Evolutionary conservation across 1,284 basidiomycete genomes (phyloP).

Genomic region (Cutaneotrichosporon curvatum): DNA sequence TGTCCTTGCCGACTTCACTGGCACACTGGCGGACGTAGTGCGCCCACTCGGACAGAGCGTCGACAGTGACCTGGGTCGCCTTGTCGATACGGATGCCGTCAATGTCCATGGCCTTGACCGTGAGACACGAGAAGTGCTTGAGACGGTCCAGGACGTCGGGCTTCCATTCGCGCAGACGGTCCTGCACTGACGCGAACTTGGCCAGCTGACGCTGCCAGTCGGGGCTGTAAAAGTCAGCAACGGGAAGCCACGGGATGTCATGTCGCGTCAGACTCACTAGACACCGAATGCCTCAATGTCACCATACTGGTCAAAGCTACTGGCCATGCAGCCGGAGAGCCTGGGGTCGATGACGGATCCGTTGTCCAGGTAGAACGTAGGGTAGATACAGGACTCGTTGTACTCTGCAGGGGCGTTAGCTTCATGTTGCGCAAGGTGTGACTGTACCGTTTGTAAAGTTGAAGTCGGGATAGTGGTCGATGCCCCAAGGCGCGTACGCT

Average conservation of each 20-base stretch:
- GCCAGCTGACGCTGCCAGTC: slow-evolving; percentile 76
- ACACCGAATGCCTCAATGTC: slow-evolving; percentile 96
- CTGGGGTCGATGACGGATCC: slow-evolving; percentile 58
- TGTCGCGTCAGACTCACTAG: too few species aligned
- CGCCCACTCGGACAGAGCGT: slow-evolving; percentile 69
- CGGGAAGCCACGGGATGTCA: too few species aligned
- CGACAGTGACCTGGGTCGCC: slow-evolving; percentile 78
- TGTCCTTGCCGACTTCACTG: slow-evolving; percentile 60
- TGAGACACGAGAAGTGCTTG: slow-evolving; percentile 69
- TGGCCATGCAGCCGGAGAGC: slow-evolving; percentile 62
- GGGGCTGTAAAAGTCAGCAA: slow-evolving; percentile 20
- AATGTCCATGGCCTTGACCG: slow-evolving; percentile 74
- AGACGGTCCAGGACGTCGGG: slow-evolving; percentile 67
- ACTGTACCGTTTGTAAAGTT: slow-evolving; percentile 50
- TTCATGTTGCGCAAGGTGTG: not conserved
- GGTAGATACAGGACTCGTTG: slow-evolving; percentile 66
- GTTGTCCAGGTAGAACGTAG: slow-evolving; percentile 69
- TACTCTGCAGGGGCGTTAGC: slow-evolving; percentile 43
- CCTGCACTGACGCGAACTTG: slow-evolving; percentile 89
- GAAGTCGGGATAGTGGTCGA: slow-evolving; percentile 76
- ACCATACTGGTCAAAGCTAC: slow-evolving; percentile 86
- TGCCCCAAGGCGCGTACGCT: slow-evolving; percentile 70
- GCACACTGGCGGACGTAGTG: slow-evolving; percentile 67
- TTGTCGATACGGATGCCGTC: slow-evolving; percentile 93
- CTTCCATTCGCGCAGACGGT: slow-evolving; percentile 84